Evolutionary conservation across 768 basidiomycete species (phyloP).

Genomic region (Suillus subaureus): DNA sequence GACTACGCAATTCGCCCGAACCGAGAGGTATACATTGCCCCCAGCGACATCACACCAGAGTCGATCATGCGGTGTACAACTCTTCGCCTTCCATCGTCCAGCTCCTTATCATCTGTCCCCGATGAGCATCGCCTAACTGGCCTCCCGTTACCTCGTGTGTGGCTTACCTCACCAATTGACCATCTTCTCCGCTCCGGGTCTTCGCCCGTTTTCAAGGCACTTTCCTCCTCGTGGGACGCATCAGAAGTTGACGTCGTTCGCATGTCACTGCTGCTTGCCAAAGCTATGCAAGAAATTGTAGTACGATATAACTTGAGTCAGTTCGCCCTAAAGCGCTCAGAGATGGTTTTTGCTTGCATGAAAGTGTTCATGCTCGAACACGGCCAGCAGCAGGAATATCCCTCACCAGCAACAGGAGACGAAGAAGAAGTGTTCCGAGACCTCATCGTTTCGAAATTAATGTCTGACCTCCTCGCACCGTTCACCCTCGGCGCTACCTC

Average conservation of each 20-base stretch:
- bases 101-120: conserved; percentile 4
- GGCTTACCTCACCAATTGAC: conserved; percentile 70
- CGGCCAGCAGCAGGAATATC: conserved; percentile 44
- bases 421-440: conserved; percentile 83
- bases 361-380: conserved; percentile 97
- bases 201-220: conserved; percentile 64
- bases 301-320: conserved; percentile 40
- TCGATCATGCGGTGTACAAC: conserved; percentile 65
- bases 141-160: conserved; percentile 59
- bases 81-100: conserved; percentile 39
- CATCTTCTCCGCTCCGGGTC: conserved; percentile 82
- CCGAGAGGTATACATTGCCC: conserved; percentile 47
- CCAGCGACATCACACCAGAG: conserved; percentile 48
- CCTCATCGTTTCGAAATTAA: conserved; percentile 53
- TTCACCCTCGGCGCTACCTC: conserved; percentile 40
- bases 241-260: conserved; percentile 80
- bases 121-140: conserved; percentile 35
- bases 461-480: conserved; percentile 61
- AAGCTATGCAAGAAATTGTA: conserved; percentile 49
- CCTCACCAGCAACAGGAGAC: conserved; percentile 25
- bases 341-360: conserved; percentile 78
- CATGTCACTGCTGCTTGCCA: conserved; percentile 64
- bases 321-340: conserved; percentile 30
- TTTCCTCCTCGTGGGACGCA: conserved; percentile 74
- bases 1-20: conserved; percentile 45